Conservation (phyloP, 257 asterid genomes). For the Gentiana straminea region DNA sequence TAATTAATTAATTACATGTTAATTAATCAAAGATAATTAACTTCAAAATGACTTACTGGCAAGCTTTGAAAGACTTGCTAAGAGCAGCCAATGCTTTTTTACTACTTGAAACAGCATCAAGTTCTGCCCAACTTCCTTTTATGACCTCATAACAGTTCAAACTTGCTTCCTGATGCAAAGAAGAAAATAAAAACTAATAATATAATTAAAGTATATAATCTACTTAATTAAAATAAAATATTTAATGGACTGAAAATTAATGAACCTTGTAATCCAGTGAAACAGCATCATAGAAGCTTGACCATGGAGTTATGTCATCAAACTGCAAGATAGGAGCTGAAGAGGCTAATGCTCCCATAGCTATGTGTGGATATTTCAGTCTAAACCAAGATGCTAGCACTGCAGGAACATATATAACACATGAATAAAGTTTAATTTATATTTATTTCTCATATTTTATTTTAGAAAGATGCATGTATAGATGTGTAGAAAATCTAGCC, state of each 20-base stretch:
- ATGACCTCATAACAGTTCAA: conserved; percentile 57
- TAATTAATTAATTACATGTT: too few species aligned
- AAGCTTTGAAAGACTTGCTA: conserved; percentile 48
- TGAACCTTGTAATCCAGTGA: conserved; percentile 73
- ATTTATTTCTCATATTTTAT: too few species aligned
- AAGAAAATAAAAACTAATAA: background rate
- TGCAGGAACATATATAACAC: conserved; percentile 12
- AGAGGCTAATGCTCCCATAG: conserved; percentile 82
- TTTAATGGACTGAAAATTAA: too few species aligned
- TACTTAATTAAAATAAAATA: too few species aligned
- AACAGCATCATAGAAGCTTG: conserved; percentile 78
- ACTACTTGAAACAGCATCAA: conserved; percentile 27
- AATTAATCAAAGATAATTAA: too few species aligned
- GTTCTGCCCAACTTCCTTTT: conserved; percentile 63
- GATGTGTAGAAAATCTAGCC: too few species aligned
- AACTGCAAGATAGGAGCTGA: conserved; percentile 81
- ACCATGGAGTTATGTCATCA: conserved; percentile 69
- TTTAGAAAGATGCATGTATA: too few species aligned
- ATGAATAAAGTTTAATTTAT: background rate
- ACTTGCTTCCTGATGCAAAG: conserved; percentile 41
- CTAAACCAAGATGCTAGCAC: conserved; percentile 92
- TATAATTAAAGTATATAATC: too few species aligned
- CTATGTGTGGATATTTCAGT: conserved; percentile 62
- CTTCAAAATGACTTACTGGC: conserved; percentile 44
- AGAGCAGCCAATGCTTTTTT: conserved; percentile 32